These are phyloP conservation scores for Phytopythium boreale DNA, from an alignment of 352 stramenopile species.

Conservation along the genomic window DNA sequence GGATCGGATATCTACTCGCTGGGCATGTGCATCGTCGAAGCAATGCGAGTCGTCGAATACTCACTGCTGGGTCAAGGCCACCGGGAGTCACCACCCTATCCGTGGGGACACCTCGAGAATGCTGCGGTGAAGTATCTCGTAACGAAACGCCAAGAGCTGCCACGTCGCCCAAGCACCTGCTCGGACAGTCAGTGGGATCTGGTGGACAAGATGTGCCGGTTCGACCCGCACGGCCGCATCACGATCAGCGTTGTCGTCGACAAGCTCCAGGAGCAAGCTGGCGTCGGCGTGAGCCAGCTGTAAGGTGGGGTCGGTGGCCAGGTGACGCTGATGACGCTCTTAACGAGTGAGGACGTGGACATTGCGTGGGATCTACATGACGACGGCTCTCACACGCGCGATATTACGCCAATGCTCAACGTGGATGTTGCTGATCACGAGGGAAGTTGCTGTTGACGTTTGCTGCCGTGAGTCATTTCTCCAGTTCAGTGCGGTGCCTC, in stretches of 20 bases:
- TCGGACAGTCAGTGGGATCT: background rate
- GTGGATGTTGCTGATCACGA: too few species aligned
- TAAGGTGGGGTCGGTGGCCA: too few species aligned
- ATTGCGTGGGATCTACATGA: too few species aligned
- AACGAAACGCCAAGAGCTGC: background rate
- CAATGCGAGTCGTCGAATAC: background rate
- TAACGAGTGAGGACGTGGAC: too few species aligned
- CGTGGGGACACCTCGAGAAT: background rate
- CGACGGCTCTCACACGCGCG: too few species aligned
- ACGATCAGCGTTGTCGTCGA: background rate
- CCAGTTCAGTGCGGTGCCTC: too few species aligned
- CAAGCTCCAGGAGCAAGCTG: background rate
- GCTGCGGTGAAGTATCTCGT: background rate
- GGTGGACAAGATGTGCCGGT: background rate
- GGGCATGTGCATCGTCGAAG: conserved; percentile 17
- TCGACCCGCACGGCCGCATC: background rate
- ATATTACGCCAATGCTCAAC: too few species aligned
- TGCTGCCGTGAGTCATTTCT: too few species aligned
- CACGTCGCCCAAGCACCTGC: background rate
- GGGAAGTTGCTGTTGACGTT: too few species aligned
- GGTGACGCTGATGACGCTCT: too few species aligned
- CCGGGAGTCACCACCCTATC: background rate
- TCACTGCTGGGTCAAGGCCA: background rate
- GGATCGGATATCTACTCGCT: conserved; percentile 18
- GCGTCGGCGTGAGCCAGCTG: background rate